These are phyloP conservation scores for Taiwanofungus camphoratus DNA, from an alignment of 1,284 basidiomycete genomes.

Conservation along the genomic window DNA sequence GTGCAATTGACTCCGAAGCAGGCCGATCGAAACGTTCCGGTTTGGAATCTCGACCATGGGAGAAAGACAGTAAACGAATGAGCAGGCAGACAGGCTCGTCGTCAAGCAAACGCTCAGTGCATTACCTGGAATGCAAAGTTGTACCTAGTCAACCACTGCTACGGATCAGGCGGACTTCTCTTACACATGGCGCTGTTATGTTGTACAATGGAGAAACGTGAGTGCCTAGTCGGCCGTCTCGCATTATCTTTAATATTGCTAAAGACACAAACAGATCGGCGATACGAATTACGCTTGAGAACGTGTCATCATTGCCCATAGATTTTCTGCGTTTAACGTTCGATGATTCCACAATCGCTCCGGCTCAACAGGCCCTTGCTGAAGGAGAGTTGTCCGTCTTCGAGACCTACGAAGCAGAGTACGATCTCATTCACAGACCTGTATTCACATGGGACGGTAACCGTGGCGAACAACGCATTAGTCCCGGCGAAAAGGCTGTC, in stretches of 20 bases:
- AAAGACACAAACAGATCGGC: constrained; percentile 48
- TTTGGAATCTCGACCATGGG: constrained; percentile 60
- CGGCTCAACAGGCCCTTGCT: constrained; percentile 68
- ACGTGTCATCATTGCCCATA: constrained; percentile 76
- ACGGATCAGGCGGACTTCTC: constrained; percentile 78
- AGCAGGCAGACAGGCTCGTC: constrained; percentile 25
- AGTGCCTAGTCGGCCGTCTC: constrained; percentile 20
- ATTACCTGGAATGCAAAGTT: constrained; percentile 71
- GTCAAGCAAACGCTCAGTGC: constrained; percentile 30
- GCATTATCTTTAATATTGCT: background rate
- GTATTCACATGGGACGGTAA: constrained; percentile 74
- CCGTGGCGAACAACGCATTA: constrained; percentile 49
- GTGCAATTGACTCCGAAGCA: constrained; percentile 54
- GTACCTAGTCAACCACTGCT: constrained; percentile 84
- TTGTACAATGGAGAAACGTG: constrained; percentile 90
- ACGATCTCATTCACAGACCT: constrained; percentile 71
- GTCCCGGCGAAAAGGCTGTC: constrained; percentile 65
- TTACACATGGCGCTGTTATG: constrained; percentile 90
- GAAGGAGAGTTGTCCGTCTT: constrained; percentile 80
- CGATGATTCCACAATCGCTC: constrained; percentile 80
- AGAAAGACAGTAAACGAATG: constrained; percentile 37
- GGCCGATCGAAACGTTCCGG: constrained; percentile 69
- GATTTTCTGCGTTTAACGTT: constrained; percentile 85
- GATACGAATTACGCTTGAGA: constrained; percentile 84
- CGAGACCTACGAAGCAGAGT: constrained; percentile 89